Evolutionary conservation across 305 asterid genomes (phyloP), one percentile per base, ranked within the genome.

Genomic region (Withania somnifera): DNA sequence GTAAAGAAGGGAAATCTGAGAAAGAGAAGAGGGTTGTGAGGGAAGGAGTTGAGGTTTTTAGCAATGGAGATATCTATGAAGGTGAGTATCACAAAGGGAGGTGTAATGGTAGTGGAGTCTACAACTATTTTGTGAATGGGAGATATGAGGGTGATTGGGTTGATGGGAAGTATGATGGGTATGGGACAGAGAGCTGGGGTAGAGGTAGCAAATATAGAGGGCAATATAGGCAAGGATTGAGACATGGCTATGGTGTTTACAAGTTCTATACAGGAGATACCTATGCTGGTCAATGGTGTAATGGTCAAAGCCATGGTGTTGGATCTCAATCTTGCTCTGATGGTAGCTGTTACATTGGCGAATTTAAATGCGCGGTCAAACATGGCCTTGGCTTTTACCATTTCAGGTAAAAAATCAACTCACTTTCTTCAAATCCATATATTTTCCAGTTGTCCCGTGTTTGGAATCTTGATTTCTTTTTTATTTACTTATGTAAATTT

Each of bases 121-220:
- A 94, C 38, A 86, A 87, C 67, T 95, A 94, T 89, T 86, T 92
- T 82, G 97, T 87, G 34, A 92, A 87, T 75, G 99, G 99, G 11
- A 88, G 98, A 85, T 95, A 94, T 51, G 99, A 95, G 42, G 99
- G 99, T 57, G 99, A 95, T 67, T 95, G 99, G 99, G 78, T 95
- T 38, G 99, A 94, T 83, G 97, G 98, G 61, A 89, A 82, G 58
- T 95, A 94, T 71, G 99, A 95, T 80, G 99, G 99, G 0, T 93
- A 89, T 83, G 99, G 99, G 40, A 90, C 94, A 71, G 99, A 95
- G 89, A 91, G 95, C n/a, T 95, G 99, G 99, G 90, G 95, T 0
- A 91, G 90, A 73, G 99, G 99, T 61, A 94, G 99, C 42, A 87
- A 89, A 82, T 95, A 91, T 58, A 84, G 88, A 83, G 99, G 99